Conservation (phyloP, 1,284 basidiomycete species). For the Amylostereum areolatum region DNA sequence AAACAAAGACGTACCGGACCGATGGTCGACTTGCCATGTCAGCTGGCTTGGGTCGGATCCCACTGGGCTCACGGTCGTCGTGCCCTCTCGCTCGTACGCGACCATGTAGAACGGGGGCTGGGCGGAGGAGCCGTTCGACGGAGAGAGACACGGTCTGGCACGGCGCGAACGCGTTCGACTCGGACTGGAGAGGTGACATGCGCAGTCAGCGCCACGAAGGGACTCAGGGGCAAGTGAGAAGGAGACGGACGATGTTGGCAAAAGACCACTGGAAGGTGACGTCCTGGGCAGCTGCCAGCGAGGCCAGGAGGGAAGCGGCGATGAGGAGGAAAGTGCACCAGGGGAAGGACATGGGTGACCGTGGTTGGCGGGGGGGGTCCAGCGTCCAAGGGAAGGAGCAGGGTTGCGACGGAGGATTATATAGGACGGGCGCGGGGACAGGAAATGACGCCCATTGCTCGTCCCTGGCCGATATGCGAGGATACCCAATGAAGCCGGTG, state of each 20-base stretch:
- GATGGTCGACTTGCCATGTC: conserved; percentile 37
- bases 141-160: conserved; percentile 15
- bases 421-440: too few relatives aligned
- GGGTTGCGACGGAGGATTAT: too few relatives aligned
- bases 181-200: not conserved
- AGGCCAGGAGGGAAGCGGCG: not conserved
- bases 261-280: conserved; percentile 21
- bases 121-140: conserved; percentile 18
- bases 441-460: too few relatives aligned
- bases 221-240: not conserved
- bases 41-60: conserved; percentile 33
- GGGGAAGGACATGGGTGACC: not conserved
- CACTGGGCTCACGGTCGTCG: conserved; percentile 33
- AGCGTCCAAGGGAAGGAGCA: not conserved
- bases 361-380: not conserved
- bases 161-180: conserved; percentile 4
- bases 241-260: conserved; percentile 12
- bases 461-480: too few relatives aligned
- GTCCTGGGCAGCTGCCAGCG: conserved; percentile 6
- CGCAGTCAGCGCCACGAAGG: too few relatives aligned
- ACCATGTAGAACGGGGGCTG: conserved; percentile 46
- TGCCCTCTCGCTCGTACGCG: conserved; percentile 34
- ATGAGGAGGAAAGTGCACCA: not conserved
- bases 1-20: conserved; percentile 29
- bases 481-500: too few relatives aligned